Conservation (phyloP, 1,139 yeast species). For the Pneumocystis carinii region DNA sequence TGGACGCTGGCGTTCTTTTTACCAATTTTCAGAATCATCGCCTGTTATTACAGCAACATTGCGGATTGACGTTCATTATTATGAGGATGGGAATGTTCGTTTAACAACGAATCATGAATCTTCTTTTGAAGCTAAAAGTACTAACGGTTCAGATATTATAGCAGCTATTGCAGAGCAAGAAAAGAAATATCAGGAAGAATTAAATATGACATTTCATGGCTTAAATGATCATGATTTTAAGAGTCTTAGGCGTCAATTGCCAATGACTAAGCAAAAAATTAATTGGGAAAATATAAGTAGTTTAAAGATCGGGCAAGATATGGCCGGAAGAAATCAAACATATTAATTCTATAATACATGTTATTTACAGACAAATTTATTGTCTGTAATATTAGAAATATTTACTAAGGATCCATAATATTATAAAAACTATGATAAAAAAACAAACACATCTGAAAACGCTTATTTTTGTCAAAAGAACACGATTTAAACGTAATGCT, state of each 20-base stretch:
- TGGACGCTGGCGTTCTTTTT: conserved; percentile 74
- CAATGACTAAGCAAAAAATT: conserved; percentile 78
- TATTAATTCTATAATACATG: background rate
- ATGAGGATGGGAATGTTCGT: conserved; percentile 89
- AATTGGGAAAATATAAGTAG: conserved; percentile 92
- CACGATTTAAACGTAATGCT: background rate
- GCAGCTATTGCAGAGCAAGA: conserved; percentile 24
- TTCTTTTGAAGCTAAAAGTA: conserved; percentile 20
- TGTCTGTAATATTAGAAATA: background rate
- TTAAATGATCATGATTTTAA: conserved; percentile 74
- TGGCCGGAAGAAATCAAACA: conserved; percentile 20
- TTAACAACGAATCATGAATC: conserved; percentile 38
- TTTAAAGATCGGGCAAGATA: conserved; percentile 78
- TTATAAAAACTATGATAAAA: background rate
- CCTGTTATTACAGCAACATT: conserved; percentile 36
- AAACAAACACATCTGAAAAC: background rate
- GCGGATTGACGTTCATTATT: conserved; percentile 69
- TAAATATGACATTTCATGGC: conserved; percentile 50
- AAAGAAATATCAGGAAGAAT: conserved; percentile 40
- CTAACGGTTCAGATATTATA: conserved; percentile 16
- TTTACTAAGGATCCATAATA: background rate
- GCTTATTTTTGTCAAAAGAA: background rate
- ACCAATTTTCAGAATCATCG: conserved; percentile 28
- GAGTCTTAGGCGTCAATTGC: conserved; percentile 73
- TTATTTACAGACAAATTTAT: background rate